Evolutionary conservation across 139 green algal genomes (phyloP), one percentile per base, ranked within the genome.

Genomic region (Trebouxia sp.): DNA sequence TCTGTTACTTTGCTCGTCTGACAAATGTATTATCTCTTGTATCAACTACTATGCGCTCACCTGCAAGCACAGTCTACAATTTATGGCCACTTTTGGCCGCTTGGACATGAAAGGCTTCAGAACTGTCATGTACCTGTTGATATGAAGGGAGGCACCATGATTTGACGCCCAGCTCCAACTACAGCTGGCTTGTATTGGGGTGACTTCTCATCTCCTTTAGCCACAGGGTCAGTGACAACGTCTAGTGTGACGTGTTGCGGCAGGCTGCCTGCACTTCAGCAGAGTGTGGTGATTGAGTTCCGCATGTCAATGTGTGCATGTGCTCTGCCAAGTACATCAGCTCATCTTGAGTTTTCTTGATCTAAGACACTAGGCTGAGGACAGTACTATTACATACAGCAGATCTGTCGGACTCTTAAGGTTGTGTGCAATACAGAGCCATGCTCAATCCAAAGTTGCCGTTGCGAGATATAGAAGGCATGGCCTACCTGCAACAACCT

Each of bases 11-110:
- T 38, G 53, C 84, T 43, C 86, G 70, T 48, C 76, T 78, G n/a
- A 90, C 82, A 90, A 90, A 90, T 5, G 69, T 66, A 15, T 74
- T n/a, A 32, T 80, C 50, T 11, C 1, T 39, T 22, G 86, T 90
- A 45, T 90, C 75, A 12, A 90, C 78, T 17, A 90, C 37, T 17
- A 90, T 62, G 3, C 3, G 6, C n/a, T 90, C 85, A 1, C 85
- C 81, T 32, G 47, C 47, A 30, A 45, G 0, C 47, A 65, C 30
- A 45, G n/a, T 65, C 15, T 6, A 11, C 17, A 12, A 24, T 15
- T 20, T n/a, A 24, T 69, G 56, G 12, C 32, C 20, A 67, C 22
- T 35, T 9, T 20, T 12, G 9, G 17, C 56, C 24, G 9, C 14
- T 37, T 30, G 14, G 12, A 35, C 32, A 20, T 35, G 56, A 20